Evolutionary conservation across 495 filamentous ascomycete genomes (phyloP).

Genomic region (Hypoxylon fuscum): DNA sequence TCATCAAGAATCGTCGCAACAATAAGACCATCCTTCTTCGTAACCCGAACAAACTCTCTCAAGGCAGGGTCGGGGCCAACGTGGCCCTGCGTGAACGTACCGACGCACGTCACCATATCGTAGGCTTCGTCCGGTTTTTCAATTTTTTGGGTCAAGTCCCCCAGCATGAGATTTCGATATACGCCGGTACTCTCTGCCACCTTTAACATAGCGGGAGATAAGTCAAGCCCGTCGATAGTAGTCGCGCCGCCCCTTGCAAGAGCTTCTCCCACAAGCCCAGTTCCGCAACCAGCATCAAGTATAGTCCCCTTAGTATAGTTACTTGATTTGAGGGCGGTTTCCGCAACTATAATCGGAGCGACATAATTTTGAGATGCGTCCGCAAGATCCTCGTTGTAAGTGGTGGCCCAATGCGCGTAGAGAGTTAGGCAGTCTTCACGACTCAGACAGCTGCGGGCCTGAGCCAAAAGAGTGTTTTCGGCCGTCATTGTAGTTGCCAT

Average conservation of each 20-base stretch:
- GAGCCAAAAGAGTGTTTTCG: neutral
- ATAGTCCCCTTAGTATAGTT: slow-evolving; percentile 39
- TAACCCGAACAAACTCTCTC: slow-evolving; percentile 52
- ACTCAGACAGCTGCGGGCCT: neutral
- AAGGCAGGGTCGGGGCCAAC: slow-evolving; percentile 55
- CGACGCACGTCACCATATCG: slow-evolving; percentile 56
- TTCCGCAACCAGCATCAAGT: slow-evolving; percentile 61
- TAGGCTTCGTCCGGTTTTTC: slow-evolving; percentile 47
- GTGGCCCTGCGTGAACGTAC: slow-evolving; percentile 59
- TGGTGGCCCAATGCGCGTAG: slow-evolving; percentile 58
- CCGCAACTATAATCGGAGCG: slow-evolving; percentile 50
- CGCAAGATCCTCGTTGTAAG: slow-evolving; percentile 54
- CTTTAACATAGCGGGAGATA: slow-evolving; percentile 55
- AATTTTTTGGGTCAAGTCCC: slow-evolving; percentile 51
- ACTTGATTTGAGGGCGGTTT: slow-evolving; percentile 42
- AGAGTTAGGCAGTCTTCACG: slow-evolving; percentile 18
- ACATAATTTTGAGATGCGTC: slow-evolving; percentile 53
- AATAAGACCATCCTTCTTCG: slow-evolving; percentile 50
- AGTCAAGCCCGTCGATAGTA: slow-evolving; percentile 55
- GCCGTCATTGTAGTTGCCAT: neutral
- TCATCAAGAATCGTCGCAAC: slow-evolving; percentile 55
- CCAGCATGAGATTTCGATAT: slow-evolving; percentile 50
- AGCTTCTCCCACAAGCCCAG: slow-evolving; percentile 53
- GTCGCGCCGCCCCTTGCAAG: slow-evolving; percentile 45
- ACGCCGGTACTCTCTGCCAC: slow-evolving; percentile 52